These are phyloP conservation scores for Taiozyma sp. DNA, from an alignment of 1,139 yeast species.

Conservation along the genomic window DNA sequence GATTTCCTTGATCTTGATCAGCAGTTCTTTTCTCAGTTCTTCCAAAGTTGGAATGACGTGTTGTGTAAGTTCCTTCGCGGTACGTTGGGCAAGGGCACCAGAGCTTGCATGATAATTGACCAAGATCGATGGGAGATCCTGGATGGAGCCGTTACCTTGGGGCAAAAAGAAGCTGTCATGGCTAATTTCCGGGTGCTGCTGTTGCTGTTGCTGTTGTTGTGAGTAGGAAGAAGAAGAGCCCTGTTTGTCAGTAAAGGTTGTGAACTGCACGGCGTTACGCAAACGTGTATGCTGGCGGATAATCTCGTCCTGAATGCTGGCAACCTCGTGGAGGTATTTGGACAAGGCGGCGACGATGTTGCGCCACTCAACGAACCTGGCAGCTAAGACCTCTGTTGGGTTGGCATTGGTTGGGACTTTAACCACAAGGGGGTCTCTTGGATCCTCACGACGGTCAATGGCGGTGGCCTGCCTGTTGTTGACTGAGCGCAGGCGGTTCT, in stretches of 20 bases:
- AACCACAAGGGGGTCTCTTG: constrained; percentile 37
- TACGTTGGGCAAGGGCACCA: constrained; percentile 59
- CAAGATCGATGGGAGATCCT: constrained; percentile 74
- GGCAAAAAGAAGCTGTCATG: constrained; percentile 43
- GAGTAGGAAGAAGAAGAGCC: constrained; percentile 3
- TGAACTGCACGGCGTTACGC: constrained; percentile 70
- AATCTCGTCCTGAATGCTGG: constrained; percentile 82
- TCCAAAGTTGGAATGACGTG: constrained; percentile 80
- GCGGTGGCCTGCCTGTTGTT: constrained; percentile 11
- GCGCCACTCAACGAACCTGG: constrained; percentile 85
- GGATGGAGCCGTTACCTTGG: constrained; percentile 75
- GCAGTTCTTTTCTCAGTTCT: constrained; percentile 75
- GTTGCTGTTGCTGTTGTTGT: constrained; percentile 4
- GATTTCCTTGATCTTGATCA: constrained; percentile 84
- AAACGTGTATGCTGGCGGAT: constrained; percentile 79
- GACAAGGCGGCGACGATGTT: constrained; percentile 70
- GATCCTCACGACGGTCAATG: constrained; percentile 24
- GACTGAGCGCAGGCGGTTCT: constrained; percentile 5
- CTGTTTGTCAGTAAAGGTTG: constrained; percentile 32
- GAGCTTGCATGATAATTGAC: constrained; percentile 71
- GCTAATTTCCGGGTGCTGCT: constrained; percentile 13
- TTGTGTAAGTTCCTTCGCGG: constrained; percentile 66
- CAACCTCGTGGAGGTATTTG: constrained; percentile 72
- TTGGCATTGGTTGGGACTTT: constrained; percentile 51
- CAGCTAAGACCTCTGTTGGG: constrained; percentile 86